Conservation (phyloP, 768 basidiomycete genomes). For the Mycena pura region DNA sequence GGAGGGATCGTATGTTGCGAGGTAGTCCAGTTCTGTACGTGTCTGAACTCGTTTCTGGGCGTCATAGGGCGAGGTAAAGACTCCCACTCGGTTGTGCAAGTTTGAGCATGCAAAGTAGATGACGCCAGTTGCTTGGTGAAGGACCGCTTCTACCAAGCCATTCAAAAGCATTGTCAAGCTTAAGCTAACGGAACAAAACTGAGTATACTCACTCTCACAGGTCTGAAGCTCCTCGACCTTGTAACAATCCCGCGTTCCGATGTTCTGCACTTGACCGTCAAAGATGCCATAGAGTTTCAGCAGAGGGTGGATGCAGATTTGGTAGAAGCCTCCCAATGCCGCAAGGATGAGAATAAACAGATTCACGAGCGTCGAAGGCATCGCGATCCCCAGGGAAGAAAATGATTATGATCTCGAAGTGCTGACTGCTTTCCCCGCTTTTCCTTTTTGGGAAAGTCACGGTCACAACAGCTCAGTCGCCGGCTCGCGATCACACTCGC, state of each 20-base stretch:
- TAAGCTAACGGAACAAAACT: conserved; percentile 7
- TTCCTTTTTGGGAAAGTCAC: no score
- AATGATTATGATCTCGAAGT: conserved; percentile 9
- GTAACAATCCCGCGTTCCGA: conserved; percentile 11
- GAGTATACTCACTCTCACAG: conserved; percentile 11
- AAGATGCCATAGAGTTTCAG: conserved; percentile 10
- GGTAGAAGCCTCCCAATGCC: conserved; percentile 11
- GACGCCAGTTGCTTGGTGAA: conserved; percentile 49
- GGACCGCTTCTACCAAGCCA: conserved; percentile 44
- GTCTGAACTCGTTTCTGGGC: conserved; percentile 26
- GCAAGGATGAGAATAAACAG: conserved; percentile 12
- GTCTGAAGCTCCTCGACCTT: conserved; percentile 14
- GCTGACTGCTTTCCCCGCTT: no score
- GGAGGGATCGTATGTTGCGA: conserved; percentile 51
- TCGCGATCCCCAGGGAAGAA: conserved; percentile 7
- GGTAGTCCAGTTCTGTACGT: conserved; percentile 37
- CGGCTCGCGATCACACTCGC: no score
- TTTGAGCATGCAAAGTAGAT: conserved; percentile 58
- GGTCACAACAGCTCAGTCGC: no score
- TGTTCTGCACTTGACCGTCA: conserved; percentile 11
- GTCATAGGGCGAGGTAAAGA: conserved; percentile 35
- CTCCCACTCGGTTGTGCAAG: conserved; percentile 36
- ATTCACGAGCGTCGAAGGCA: conserved; percentile 11
- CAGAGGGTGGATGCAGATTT: conserved; percentile 9
- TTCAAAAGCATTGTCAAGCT: conserved; percentile 6